These are phyloP conservation scores for Kalmusia sp. DNA, from an alignment of 2,329 filamentous ascomycete species.

Conservation along the genomic window DNA sequence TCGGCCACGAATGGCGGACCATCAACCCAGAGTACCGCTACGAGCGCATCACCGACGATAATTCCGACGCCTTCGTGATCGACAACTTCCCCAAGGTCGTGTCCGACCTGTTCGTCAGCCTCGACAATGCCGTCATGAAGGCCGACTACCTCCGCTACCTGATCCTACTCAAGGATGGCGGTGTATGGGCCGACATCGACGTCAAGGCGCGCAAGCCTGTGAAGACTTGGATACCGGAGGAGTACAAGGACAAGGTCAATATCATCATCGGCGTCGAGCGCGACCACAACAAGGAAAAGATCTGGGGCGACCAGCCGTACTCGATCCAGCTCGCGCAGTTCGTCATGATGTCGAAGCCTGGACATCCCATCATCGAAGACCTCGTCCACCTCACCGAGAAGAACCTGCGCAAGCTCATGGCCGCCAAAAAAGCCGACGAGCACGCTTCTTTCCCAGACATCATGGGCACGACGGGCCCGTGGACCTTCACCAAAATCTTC, in stretches of 20 bases:
- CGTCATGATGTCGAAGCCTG: slow-evolving; percentile 7
- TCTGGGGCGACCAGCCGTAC: slow-evolving; percentile 8
- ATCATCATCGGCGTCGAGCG: slow-evolving; percentile 10
- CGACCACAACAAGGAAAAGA: slow-evolving; percentile 3
- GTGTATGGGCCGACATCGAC: slow-evolving; percentile 9
- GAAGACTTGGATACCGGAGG: neutral
- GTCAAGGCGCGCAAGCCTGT: slow-evolving; percentile 8
- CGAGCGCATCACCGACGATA: slow-evolving; percentile 9
- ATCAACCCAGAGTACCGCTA: slow-evolving; percentile 10
- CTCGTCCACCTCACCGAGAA: slow-evolving; percentile 8
- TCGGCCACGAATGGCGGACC: slow-evolving; percentile 8
- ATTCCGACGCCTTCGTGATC: slow-evolving; percentile 6
- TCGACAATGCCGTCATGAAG: slow-evolving; percentile 6
- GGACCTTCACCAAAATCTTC: slow-evolving; percentile 11
- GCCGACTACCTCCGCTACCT: slow-evolving; percentile 9
- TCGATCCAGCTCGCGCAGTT: slow-evolving; percentile 9
- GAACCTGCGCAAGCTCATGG: slow-evolving; percentile 2
- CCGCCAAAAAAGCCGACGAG: neutral
- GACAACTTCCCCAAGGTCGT: slow-evolving; percentile 8
- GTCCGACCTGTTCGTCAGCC: slow-evolving; percentile 2
- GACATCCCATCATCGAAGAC: slow-evolving; percentile 7
- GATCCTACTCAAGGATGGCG: slow-evolving; percentile 8
- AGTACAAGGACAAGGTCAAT: slow-evolving; percentile 8
- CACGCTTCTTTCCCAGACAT: slow-evolving; percentile 2
- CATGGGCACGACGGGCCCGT: slow-evolving; percentile 9